Evolutionary conservation across 2,329 filamentous ascomycete species (phyloP).

Genomic region (Lasiodiplodia citricola): DNA sequence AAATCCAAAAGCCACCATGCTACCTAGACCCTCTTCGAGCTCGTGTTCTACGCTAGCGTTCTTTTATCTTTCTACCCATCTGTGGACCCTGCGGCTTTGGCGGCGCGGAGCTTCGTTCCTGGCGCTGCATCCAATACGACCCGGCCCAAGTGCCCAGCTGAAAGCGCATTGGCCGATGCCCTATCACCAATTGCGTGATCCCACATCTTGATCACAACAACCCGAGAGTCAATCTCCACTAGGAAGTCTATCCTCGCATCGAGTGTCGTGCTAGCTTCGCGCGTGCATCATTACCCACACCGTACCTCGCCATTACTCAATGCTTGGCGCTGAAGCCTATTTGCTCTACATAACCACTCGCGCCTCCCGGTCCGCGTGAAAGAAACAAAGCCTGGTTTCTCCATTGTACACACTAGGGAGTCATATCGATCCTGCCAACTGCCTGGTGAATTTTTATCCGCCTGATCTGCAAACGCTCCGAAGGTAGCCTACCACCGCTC

Average conservation of each 20-base stretch:
- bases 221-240: slow-evolving; percentile 7
- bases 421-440: not conserved
- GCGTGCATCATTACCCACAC: slow-evolving; percentile 15
- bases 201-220: slow-evolving; percentile 21
- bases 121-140: slow-evolving; percentile 9
- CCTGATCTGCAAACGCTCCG: not conserved
- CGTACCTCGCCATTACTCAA: slow-evolving; percentile 19
- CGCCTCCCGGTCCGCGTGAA: not conserved
- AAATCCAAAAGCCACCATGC: not conserved
- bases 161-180: slow-evolving; percentile 5
- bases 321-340: slow-evolving; percentile 23
- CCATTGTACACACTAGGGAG: not conserved
- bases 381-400: not conserved
- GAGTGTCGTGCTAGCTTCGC: not conserved
- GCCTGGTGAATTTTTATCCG: not conserved
- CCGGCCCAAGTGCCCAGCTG: slow-evolving; percentile 10
- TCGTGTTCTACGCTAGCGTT: not conserved
- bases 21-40: not conserved
- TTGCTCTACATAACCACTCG: slow-evolving; percentile 23
- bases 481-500: not conserved
- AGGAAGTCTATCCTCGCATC: not conserved
- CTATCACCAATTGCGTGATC: slow-evolving; percentile 22
- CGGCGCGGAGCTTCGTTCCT: slow-evolving; percentile 6
- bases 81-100: slow-evolving; percentile 16
- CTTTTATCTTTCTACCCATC: slow-evolving; percentile 1